Percentiles rank a stretch among this genome's conserved stretches.
Evolutionary conservation across 1,284 basidiomycete genomes (phyloP).

Genomic region (Fistulinella staudtii): DNA sequence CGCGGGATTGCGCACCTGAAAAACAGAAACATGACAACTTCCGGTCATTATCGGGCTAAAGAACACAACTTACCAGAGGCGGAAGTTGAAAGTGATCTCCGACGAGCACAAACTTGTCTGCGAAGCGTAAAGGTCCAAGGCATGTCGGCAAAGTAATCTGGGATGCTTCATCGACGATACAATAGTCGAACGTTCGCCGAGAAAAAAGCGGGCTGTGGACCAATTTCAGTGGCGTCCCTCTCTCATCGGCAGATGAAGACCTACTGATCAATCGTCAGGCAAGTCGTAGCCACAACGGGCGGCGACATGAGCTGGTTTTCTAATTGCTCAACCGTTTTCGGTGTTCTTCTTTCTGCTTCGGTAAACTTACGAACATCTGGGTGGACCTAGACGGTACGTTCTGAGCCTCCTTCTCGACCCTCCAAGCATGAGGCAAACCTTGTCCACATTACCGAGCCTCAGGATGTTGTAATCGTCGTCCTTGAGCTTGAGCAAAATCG

Average conservation of each 20-base stretch:
- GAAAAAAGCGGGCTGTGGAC: constrained; percentile 77
- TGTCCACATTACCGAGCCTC: constrained; percentile 87
- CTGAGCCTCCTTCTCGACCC: neutral
- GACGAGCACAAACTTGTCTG: constrained; percentile 89
- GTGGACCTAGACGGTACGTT: constrained; percentile 55
- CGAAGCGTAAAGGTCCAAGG: constrained; percentile 87
- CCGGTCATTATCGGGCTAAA: neutral
- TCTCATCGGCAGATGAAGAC: constrained; percentile 24
- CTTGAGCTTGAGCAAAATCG: constrained; percentile 81
- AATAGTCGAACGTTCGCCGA: constrained; percentile 88
- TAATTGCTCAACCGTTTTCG: constrained; percentile 70
- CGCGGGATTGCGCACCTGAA: constrained; percentile 72
- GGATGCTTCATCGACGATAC: constrained; percentile 97
- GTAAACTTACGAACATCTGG: constrained; percentile 73
- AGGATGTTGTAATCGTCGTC: constrained; percentile 70
- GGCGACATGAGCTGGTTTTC: constrained; percentile 81
- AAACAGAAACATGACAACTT: constrained; percentile 1
- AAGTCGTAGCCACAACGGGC: constrained; percentile 94
- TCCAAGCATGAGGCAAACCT: constrained; percentile 47
- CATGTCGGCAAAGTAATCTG: constrained; percentile 97
- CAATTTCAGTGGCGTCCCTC: neutral
- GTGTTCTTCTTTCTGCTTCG: constrained; percentile 50
- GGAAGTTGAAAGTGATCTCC: constrained; percentile 98
- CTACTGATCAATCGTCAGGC: constrained; percentile 89
- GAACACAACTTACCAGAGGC: constrained; percentile 61